Conservation (phyloP, 495 filamentous ascomycete species). For the Penicillium arizonense region DNA sequence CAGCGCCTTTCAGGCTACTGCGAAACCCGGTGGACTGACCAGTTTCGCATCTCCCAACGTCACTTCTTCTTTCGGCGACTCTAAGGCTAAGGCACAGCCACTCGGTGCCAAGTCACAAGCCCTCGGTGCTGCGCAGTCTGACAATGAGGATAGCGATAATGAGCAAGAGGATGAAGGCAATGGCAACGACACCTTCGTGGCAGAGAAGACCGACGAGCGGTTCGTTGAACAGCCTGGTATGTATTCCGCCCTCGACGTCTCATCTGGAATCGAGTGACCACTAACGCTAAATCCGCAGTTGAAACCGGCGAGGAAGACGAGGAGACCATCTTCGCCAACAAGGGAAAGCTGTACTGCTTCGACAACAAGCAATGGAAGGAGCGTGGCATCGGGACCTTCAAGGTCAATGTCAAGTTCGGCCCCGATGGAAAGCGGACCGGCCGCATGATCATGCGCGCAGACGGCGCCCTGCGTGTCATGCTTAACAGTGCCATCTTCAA, state of each 20-base stretch:
- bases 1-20: conserved; percentile 48
- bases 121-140: conserved; percentile 68
- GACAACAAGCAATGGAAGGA: conserved; percentile 81
- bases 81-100: conserved; percentile 46
- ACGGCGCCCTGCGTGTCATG: conserved; percentile 80
- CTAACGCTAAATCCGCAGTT: conserved; percentile 40
- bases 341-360: conserved; percentile 76
- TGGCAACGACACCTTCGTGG: conserved; percentile 47
- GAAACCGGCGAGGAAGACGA: conserved; percentile 76
- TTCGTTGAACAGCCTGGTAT: conserved; percentile 66
- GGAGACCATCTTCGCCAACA: conserved; percentile 58
- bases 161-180: conserved; percentile 41
- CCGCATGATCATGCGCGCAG: conserved; percentile 84
- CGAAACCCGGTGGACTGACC: conserved; percentile 52
- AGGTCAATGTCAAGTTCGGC: conserved; percentile 68
- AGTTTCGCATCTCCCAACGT: conserved; percentile 68
- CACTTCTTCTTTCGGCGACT: conserved; percentile 48
- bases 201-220: conserved; percentile 62
- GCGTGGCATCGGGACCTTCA: conserved; percentile 76
- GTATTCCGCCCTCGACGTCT: conserved; percentile 15
- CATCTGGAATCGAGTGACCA: neutral
- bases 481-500: conserved; percentile 77
- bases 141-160: conserved; percentile 40
- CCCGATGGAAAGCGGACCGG: conserved; percentile 51
- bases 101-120: conserved; percentile 20